Evolutionary conservation across 192 early-diverging fungal species (phyloP).

Genomic region (Pilaira anomala): DNA sequence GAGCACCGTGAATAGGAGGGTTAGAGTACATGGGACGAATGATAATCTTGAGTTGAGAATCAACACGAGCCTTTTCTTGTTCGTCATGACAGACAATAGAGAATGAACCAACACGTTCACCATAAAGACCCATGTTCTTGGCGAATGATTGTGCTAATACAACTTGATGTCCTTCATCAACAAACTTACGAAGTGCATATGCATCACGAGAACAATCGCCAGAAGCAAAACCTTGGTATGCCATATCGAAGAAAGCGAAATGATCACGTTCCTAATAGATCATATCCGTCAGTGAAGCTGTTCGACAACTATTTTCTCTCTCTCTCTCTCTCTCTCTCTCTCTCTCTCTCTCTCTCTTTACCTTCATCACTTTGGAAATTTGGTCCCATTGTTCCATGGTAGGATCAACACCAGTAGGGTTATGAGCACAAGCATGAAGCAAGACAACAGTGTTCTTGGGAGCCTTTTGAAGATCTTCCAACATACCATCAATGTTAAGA

Average conservation of each 20-base stretch:
- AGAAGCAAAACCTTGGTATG: slow-evolving; percentile 99
- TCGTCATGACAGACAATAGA: slow-evolving; percentile 71
- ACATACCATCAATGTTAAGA: slow-evolving; percentile 88
- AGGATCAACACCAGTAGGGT: slow-evolving; percentile 99
- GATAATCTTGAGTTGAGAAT: slow-evolving; percentile 93
- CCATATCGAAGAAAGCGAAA: slow-evolving; percentile 98
- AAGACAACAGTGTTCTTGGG: slow-evolving; percentile 87
- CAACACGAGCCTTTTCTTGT: slow-evolving; percentile 76
- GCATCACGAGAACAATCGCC: slow-evolving; percentile 88
- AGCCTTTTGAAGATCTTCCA: slow-evolving; percentile 84
- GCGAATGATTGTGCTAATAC: slow-evolving; percentile 94
- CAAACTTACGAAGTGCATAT: slow-evolving; percentile 91
- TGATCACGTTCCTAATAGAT: slow-evolving; percentile 71
- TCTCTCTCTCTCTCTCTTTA: too few relatives aligned
- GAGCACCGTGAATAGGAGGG: slow-evolving; percentile 93
- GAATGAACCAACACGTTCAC: slow-evolving; percentile 94
- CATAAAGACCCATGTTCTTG: slow-evolving; percentile 99
- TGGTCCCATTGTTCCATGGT: slow-evolving; percentile 88
- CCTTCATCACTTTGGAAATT: slow-evolving; percentile 75
- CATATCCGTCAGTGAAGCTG: not conserved
- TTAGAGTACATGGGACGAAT: slow-evolving; percentile 99
- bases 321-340: too few relatives aligned
- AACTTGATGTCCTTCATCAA: slow-evolving; percentile 70
- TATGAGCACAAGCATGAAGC: slow-evolving; percentile 98
- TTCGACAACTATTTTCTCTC: not conserved